phyloP scores from a whole-genome alignment of 176 grass and related monocot species.

The Paspalum vaginatum region DNA sequence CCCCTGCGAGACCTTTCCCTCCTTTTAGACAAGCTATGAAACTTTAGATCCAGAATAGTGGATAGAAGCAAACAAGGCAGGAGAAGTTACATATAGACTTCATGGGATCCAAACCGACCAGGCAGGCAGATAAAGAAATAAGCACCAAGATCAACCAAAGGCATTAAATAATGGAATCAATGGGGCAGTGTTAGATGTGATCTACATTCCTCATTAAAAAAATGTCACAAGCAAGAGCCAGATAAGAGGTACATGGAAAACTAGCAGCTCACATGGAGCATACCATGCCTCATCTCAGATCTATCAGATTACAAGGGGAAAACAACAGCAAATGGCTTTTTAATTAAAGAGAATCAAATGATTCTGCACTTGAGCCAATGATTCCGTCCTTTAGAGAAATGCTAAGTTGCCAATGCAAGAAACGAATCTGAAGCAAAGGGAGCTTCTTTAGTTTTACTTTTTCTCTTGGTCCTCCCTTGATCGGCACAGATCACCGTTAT shows the following conservation, averaged over 20 bases:
- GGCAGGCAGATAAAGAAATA: conserved; percentile 42
- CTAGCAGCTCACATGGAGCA: conserved; percentile 49
- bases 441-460: conserved; percentile 42
- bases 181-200: conserved; percentile 43
- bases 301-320: conserved; percentile 47
- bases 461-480: conserved; percentile 32
- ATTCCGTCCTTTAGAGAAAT: conserved; percentile 43
- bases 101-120: conserved; percentile 35
- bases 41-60: conserved; percentile 46
- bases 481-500: conserved; percentile 23
- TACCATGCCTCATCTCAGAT: conserved; percentile 54
- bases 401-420: conserved; percentile 41
- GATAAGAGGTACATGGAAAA: conserved; percentile 37
- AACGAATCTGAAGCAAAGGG: conserved; percentile 58
- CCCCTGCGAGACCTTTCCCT: not conserved
- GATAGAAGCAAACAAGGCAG: conserved; percentile 41
- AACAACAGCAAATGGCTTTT: conserved; percentile 51
- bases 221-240: conserved; percentile 34
- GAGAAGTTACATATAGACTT: conserved; percentile 45
- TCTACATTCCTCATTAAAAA: conserved; percentile 56
- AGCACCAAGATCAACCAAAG: conserved; percentile 35
- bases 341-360: conserved; percentile 46
- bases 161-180: conserved; percentile 48
- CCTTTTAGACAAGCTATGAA: conserved; percentile 8
- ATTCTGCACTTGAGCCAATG: conserved; percentile 48